These are phyloP conservation scores for Irpex lacteus DNA, from an alignment of 1,284 basidiomycete species.

Conservation along the genomic window DNA sequence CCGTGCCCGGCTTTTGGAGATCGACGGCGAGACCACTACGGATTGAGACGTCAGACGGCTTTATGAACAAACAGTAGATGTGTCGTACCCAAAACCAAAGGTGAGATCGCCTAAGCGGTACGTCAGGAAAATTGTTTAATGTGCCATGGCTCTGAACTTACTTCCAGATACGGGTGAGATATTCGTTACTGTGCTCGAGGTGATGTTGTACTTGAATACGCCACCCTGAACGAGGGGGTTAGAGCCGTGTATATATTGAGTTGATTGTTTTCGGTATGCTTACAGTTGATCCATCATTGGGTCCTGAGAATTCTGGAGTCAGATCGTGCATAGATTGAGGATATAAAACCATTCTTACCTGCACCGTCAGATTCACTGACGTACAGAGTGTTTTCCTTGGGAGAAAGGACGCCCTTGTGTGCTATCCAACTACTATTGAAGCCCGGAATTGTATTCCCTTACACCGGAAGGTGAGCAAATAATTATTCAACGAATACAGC, in stretches of 20 bases:
- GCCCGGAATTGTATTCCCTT: constrained; percentile 56
- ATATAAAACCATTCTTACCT: constrained; percentile 15
- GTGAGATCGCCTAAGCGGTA: constrained; percentile 22
- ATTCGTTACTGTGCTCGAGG: constrained; percentile 46
- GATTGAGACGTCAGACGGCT: constrained; percentile 36
- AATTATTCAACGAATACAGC: background rate
- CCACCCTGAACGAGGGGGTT: constrained; percentile 18
- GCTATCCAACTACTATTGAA: constrained; percentile 58
- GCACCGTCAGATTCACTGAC: constrained; percentile 51
- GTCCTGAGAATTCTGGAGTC: constrained; percentile 19
- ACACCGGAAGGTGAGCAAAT: background rate
- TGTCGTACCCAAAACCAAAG: constrained; percentile 27
- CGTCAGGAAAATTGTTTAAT: background rate
- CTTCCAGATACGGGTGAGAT: constrained; percentile 32
- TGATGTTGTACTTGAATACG: constrained; percentile 43
- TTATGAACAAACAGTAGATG: constrained; percentile 32
- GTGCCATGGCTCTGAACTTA: constrained; percentile 6
- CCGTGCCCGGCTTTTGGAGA: constrained; percentile 53
- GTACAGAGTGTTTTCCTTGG: constrained; percentile 54
- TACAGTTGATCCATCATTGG: constrained; percentile 51
- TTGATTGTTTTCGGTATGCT: background rate
- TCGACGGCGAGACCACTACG: constrained; percentile 58
- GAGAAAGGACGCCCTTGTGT: constrained; percentile 64
- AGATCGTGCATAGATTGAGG: background rate
- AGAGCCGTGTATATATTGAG: background rate